Conservation (phyloP, 2,329 filamentous ascomycete genomes). For the Colletotrichum echinochloae region DNA sequence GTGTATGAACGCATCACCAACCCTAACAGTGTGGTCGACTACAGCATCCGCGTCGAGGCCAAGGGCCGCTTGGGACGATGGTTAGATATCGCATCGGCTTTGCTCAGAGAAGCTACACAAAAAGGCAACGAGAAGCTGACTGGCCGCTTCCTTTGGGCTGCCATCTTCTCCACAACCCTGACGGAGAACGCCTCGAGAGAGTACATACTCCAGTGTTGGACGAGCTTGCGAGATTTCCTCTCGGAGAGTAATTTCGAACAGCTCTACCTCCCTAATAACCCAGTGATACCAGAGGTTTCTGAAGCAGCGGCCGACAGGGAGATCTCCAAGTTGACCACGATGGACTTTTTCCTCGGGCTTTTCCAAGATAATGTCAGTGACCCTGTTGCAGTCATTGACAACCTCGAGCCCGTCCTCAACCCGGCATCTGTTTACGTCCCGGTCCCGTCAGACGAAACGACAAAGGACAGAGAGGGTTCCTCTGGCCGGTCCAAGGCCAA, state of each 20-base stretch:
- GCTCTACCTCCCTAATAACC: constrained; percentile 83
- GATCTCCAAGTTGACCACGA: constrained; percentile 90
- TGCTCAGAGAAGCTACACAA: constrained; percentile 53
- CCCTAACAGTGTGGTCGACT: constrained; percentile 66
- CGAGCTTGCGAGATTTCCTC: constrained; percentile 66
- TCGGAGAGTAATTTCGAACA: constrained; percentile 54
- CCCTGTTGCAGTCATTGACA: constrained; percentile 88
- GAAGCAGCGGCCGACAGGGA: constrained; percentile 87
- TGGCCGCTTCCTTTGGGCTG: constrained; percentile 69
- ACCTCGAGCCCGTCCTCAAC: constrained; percentile 90
- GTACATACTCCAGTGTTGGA: constrained; percentile 69
- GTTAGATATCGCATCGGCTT: constrained; percentile 62
- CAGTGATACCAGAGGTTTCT: constrained; percentile 89
- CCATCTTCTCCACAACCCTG: constrained; percentile 65
- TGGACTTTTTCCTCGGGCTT: constrained; percentile 93
- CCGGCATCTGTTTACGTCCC: constrained; percentile 66
- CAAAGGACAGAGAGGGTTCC: constrained; percentile 39
- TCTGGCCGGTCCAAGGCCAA: constrained; percentile 37
- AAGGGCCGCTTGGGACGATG: constrained; percentile 64
- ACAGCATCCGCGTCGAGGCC: constrained; percentile 60
- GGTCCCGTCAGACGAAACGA: constrained; percentile 39
- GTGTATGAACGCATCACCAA: constrained; percentile 70
- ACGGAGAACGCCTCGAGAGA: constrained; percentile 66
- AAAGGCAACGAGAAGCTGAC: constrained; percentile 55
- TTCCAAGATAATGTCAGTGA: constrained; percentile 87